Evolutionary conservation across 1,139 yeast species (phyloP), one percentile per base, ranked within the genome.

Genomic region (Arxiozyma heterogenica): DNA sequence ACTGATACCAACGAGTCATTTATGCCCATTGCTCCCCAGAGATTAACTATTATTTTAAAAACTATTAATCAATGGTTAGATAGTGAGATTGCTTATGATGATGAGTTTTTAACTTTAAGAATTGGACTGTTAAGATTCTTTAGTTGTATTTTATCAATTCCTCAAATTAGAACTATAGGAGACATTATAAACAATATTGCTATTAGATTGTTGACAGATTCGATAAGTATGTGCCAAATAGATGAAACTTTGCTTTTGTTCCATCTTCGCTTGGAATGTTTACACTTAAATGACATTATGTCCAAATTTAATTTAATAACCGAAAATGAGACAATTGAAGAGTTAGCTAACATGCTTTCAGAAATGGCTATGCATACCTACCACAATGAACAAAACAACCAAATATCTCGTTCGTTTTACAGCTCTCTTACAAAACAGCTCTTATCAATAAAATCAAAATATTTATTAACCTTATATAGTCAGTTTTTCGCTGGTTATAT

Each of bases 11-110:
- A 41, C 8, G 53, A 51, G 2, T 17, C 49, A 0, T 71, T 71
- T 44, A 65, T 64, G 15, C 75, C 81, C 1, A 66, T 83, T 23
- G 81, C 86, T 12, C 74, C 76, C 2, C 88, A 82, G 60, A 75
- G 90, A 60, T 69, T 85, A 47, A 75, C 75, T 47, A 81, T 84
- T 87, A 71, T 83, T 18, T 59, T 86, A 12, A 76, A 73, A 45
- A 77, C 79, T 18, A 61, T 86, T 3, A 66, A 71, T 6, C 67
- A 68, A 30, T 84, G 88, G 86, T 64, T 84, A 30, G 87, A 83
- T 41, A 75, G 83, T 21, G 86, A 82, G 34, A 63, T 75, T 47
- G 81, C 86, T 1, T 85, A 80, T 65, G 89, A 83, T 30, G 70
- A 73, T 0, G 75, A 71, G 11, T 86, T 84, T 58, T 62, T 72